Conservation (phyloP, 768 basidiomycete genomes). For the Mycena rebaudengoi region DNA sequence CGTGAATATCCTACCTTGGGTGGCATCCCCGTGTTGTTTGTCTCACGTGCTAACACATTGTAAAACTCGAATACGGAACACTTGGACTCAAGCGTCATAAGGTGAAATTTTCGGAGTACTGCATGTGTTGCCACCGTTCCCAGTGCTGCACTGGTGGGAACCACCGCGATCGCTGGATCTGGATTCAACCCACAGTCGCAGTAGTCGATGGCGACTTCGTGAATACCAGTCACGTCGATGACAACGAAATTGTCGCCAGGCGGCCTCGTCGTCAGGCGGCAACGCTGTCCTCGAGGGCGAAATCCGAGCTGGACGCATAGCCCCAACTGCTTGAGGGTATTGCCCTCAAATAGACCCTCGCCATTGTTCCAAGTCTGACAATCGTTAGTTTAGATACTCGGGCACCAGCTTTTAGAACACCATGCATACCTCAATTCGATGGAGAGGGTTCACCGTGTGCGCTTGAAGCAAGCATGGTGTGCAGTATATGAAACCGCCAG, state of each 20-base stretch:
- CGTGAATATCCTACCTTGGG: not conserved
- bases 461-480: slow-evolving; percentile 14
- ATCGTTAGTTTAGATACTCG: not conserved
- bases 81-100: slow-evolving; percentile 3
- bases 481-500: slow-evolving; percentile 3
- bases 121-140: slow-evolving; percentile 3
- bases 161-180: not conserved
- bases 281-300: not conserved
- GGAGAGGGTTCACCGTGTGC: slow-evolving; percentile 22
- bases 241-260: not conserved
- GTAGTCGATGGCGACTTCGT: slow-evolving; percentile 2
- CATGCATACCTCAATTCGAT: slow-evolving; percentile 22
- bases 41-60: slow-evolving; percentile 15
- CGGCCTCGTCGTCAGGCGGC: not conserved
- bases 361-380: not conserved
- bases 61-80: slow-evolving; percentile 28
- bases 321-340: not conserved
- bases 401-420: not conserved
- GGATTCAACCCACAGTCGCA: not conserved
- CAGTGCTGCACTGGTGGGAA: not conserved
- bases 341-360: not conserved
- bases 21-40: slow-evolving; percentile 13
- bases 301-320: not conserved
- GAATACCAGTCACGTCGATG: not conserved
- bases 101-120: not conserved